Base-by-base conservation (phyloP, 2,329 filamentous ascomycete species). In the Coniochaeta sp. region DNA sequence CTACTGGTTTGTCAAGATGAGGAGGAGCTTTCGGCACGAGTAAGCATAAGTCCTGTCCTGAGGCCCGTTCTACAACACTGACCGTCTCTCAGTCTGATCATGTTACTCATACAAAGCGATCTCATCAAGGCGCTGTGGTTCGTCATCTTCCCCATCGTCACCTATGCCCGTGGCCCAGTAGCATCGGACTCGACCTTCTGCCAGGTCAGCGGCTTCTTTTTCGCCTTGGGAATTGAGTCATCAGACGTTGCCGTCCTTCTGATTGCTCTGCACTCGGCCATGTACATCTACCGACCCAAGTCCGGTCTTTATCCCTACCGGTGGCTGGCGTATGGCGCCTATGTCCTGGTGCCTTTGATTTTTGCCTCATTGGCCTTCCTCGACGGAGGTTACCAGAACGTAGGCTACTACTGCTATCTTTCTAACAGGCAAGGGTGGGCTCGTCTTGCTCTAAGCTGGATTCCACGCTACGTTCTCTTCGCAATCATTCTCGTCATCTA, bases 1-100 rank as follows among this genome's bases (percentile, higher is more conserved):
- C 44, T 89, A 88, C 73, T 91, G 87, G 86, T 91, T 93, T 68
- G 76, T 84, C 61, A 81, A 84, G 63, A 92, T 92, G 87, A 81
- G 84, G 65, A 82, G 88, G 67, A 86, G 81, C 64, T 93, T 92
- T 71, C 83, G 89, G 54, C 88, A 92, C 70, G 85, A 88, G 86
- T 87, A 75, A 74, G 83, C 22, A 50, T 40, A 17, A 44, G 19
- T 34, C 19, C 26, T 31, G 43, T 36, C 5, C 28, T 4, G 34
- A 60, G 19, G n/a, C 34, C 19, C 43, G 33, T 54, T 43, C 14
- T 43, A n/a, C 24, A 34, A 44, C 43, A 8, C n/a, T 71, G 64
- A 66, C 63, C 60, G 40, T 24, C 11, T 28, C 12, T 63, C 24
- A 90, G 88, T 63, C 79, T 93, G 59, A 88, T 93, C 61, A 85